Conservation (phyloP, 2,329 filamentous ascomycete species). For the Scedosporium aurantiacum region DNA sequence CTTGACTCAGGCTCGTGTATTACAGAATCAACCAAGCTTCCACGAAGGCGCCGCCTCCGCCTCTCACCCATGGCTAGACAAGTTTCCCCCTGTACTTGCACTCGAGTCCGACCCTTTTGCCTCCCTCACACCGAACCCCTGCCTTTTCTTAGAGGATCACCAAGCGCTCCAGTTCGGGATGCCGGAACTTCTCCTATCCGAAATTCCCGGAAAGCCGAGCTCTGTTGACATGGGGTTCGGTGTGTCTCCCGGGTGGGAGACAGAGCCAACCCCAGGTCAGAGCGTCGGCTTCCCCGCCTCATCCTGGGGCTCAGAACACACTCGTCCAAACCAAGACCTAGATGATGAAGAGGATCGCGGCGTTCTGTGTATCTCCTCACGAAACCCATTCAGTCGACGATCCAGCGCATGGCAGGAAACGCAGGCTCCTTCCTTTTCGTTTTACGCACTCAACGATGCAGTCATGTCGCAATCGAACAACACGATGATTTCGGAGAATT, state of each 20-base stretch:
- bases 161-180: background rate
- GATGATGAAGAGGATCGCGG: background rate
- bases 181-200: background rate
- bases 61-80: background rate
- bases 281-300: background rate
- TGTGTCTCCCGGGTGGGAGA: background rate
- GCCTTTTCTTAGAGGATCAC: background rate
- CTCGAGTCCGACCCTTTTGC: background rate
- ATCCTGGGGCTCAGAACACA: background rate
- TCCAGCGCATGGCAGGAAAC: background rate
- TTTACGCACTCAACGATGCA: constrained; percentile 10
- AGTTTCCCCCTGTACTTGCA: background rate
- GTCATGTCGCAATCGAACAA: constrained; percentile 20
- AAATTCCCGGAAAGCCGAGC: background rate
- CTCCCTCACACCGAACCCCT: background rate
- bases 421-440: constrained; percentile 6
- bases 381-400: background rate
- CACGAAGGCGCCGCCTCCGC: background rate
- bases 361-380: background rate
- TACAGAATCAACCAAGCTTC: background rate
- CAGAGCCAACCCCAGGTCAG: background rate
- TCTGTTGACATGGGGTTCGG: background rate
- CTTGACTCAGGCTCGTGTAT: background rate
- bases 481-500: constrained; percentile 27
- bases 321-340: background rate